phyloP scores from a whole-genome alignment of 2,329 filamentous ascomycete genomes.

The Arthrobotrys sinensis region DNA sequence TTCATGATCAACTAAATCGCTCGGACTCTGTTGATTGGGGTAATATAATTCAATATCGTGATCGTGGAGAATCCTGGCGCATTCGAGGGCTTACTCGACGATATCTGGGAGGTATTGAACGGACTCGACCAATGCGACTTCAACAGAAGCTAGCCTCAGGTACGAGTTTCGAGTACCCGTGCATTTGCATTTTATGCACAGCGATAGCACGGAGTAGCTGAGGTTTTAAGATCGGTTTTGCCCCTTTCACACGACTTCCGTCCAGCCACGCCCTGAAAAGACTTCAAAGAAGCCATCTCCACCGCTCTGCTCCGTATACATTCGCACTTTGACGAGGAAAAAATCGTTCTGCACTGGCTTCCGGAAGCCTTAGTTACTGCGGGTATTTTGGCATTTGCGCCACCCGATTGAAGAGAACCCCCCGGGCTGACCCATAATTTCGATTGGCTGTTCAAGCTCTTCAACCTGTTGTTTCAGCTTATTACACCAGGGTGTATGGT shows the following conservation, averaged over 20 bases:
- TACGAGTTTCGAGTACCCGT: conserved; percentile 7
- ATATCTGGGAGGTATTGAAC: too few species aligned
- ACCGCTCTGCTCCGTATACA: conserved; percentile 24
- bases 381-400: conserved; percentile 56
- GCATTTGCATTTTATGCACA: conserved; percentile 16
- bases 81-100: background rate
- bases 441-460: conserved; percentile 42
- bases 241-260: conserved; percentile 37
- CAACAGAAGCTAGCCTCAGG: background rate
- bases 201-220: conserved; percentile 35
- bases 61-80: conserved; percentile 24
- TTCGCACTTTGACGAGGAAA: conserved; percentile 5
- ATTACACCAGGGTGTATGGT: conserved; percentile 46
- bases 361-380: conserved; percentile 33
- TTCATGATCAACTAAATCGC: conserved; percentile 15
- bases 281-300: conserved; percentile 18
- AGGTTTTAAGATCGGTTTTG: conserved; percentile 20
- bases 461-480: conserved; percentile 59
- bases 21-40: conserved; percentile 4
- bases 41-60: conserved; percentile 23
- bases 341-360: conserved; percentile 24
- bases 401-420: conserved; percentile 25
- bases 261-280: conserved; percentile 4
- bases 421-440: conserved; percentile 35
- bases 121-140: background rate